Base-by-base conservation (phyloP, 768 basidiomycete genomes). In the Rhodotorula babjevae region DNA sequence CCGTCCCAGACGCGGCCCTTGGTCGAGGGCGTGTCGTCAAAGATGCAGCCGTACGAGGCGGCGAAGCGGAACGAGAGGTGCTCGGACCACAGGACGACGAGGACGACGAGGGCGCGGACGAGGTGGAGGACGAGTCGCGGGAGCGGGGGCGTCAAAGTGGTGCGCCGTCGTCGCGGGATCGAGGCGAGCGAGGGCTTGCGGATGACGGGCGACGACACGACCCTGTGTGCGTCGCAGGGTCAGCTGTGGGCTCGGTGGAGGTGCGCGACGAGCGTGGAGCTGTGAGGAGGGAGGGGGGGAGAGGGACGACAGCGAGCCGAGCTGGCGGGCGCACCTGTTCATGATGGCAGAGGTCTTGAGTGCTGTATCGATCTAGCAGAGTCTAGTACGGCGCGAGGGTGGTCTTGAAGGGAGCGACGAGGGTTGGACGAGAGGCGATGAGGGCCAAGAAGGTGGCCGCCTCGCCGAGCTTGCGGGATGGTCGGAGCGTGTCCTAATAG, bases 71-170 rank as follows among this genome's bases (percentile, higher is more conserved):
- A 92, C 14, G 84, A 81, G 10, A 84, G 84, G 59, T 87, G 80
- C 79, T 95, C 93, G 76, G 85, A 86, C 89, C 89, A 92, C 52
- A 89, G 65, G 58, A 90, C 84, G 55, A 86, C 76, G 15, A 87
- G 70, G 31, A 88, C 80, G 91, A 91, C 92, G 40, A 84, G 53
- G 11, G 83, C 3, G 21, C 60, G 50, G 27, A 74, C 59, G 58
- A 33, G 15, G 58, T 14, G 33, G 55, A 62, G 19, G 60, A 67
- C 31, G 18, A 27, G 36, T 8, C 50, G 53, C 11, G 70, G 49
- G 56, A 68, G 61, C 25, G 73, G 40, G n/a, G 65, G 33, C 10
- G 69, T 50, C 56, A 65, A 56, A 19, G 60, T 42, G 18, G 5
- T 36, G 3, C 40, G 49, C 15, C 60, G n/a, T 8, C 55, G 25